phyloP scores from a whole-genome alignment of 257 asterid species.

The Lycium barbarum region DNA sequence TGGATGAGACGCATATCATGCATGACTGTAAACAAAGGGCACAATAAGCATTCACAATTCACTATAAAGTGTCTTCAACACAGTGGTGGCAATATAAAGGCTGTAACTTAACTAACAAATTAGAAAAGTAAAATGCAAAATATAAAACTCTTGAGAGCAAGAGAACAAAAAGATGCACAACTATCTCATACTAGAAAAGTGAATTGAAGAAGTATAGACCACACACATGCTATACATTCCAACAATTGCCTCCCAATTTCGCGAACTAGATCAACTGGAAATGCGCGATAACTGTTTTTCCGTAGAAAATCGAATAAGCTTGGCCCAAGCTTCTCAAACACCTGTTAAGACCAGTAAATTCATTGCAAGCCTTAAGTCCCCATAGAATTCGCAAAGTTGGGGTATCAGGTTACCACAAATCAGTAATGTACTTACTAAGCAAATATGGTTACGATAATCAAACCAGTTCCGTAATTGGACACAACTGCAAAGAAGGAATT shows the following conservation, averaged over 20 bases:
- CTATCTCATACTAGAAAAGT: conserved; percentile 35
- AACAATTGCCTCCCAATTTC: conserved; percentile 66
- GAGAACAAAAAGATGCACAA: conserved; percentile 26
- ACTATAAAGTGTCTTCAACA: neutral
- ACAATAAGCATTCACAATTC: conserved; percentile 27
- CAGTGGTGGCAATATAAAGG: conserved; percentile 2
- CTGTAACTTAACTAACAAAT: conserved; percentile 18
- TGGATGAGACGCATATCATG: conserved; percentile 64
- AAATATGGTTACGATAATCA: conserved; percentile 67
- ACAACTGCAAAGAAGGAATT: conserved; percentile 65
- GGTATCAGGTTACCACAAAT: conserved; percentile 43
- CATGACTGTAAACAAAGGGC: conserved; percentile 46
- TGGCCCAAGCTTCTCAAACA: conserved; percentile 73
- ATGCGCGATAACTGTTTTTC: conserved; percentile 62
- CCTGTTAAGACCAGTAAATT: conserved; percentile 58
- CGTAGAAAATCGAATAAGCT: conserved; percentile 66
- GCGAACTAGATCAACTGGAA: conserved; percentile 68
- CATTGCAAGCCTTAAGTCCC: conserved; percentile 53
- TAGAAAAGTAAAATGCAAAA: conserved; percentile 28
- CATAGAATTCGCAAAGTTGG: conserved; percentile 36
- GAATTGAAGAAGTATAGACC: conserved; percentile 29
- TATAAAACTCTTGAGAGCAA: neutral
- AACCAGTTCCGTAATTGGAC: conserved; percentile 69
- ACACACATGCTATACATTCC: conserved; percentile 72
- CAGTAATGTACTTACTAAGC: conserved; percentile 59